A percentile compares a stretch with the other conserved stretches of the same genome.
Evolutionary conservation across 441 rosid genomes (phyloP).

Genomic region (Rhodomyrtus psidioides): DNA sequence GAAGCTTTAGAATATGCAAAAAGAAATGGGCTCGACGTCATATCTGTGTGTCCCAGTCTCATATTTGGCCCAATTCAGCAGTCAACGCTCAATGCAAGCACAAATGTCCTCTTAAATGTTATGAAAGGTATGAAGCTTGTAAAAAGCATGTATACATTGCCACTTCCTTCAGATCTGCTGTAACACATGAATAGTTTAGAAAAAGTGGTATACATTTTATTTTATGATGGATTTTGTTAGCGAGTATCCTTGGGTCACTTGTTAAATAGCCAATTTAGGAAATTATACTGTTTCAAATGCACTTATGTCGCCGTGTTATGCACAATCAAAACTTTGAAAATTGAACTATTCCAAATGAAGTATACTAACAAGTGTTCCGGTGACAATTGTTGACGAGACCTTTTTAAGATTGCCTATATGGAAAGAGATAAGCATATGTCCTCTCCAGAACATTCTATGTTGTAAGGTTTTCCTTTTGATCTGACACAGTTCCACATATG

Average conservation of each 20-base stretch:
- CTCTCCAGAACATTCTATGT: not conserved
- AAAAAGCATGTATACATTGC: not conserved
- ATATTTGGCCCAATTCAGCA: conserved; percentile 52
- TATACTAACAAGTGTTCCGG: not conserved
- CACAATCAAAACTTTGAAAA: not conserved
- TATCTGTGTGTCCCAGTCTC: conserved; percentile 43
- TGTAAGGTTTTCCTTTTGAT: not conserved
- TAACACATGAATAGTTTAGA: not conserved
- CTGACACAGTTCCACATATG: not conserved
- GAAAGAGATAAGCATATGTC: not conserved
- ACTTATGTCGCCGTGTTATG: not conserved
- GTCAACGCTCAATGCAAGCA: conserved; percentile 45
- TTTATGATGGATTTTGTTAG: not conserved
- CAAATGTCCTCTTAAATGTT: conserved; percentile 32
- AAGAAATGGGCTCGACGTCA: conserved; percentile 36
- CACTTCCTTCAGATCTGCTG: not conserved
- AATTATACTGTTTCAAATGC: not conserved
- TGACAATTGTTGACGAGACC: not conserved
- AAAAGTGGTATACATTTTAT: not conserved
- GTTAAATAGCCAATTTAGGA: not conserved
- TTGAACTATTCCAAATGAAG: not conserved
- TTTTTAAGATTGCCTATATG: not conserved
- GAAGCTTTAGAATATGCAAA: conserved; percentile 51
- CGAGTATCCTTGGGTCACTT: not conserved
- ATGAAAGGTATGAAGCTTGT: conserved; percentile 28